A percentile compares a stretch with the other conserved stretches of the same genome.
phyloP scores from a whole-genome alignment of 177 flowering plant species.

The Vitis hybrid region DNA sequence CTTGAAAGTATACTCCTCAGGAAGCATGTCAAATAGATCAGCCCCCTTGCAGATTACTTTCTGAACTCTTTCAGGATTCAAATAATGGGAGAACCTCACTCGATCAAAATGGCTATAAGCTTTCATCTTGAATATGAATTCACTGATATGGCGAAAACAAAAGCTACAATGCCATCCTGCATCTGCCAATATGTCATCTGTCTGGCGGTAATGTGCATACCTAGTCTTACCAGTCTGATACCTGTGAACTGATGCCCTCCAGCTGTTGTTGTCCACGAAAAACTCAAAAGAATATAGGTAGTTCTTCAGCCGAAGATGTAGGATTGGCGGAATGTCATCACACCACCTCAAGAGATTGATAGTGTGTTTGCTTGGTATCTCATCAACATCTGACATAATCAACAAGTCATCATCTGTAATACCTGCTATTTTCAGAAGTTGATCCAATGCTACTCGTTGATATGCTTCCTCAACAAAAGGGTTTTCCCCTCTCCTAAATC shows the following conservation, averaged over 20 bases:
- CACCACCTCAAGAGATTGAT: constrained; percentile 66
- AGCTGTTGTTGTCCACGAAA: constrained; percentile 52
- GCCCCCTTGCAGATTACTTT: constrained; percentile 55
- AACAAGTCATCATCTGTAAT: constrained; percentile 55
- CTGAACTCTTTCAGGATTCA: constrained; percentile 52
- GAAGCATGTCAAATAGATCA: constrained; percentile 63
- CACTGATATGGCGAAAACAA: constrained; percentile 51
- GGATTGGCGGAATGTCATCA: constrained; percentile 46
- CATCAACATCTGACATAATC: constrained; percentile 69
- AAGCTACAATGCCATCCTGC: constrained; percentile 74
- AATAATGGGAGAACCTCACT: constrained; percentile 48
- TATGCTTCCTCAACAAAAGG: constrained; percentile 66
- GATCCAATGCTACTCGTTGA: constrained; percentile 57
- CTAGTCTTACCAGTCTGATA: constrained; percentile 48
- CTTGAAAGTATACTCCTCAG: constrained; percentile 62
- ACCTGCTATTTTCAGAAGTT: constrained; percentile 51
- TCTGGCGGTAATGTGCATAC: constrained; percentile 58
- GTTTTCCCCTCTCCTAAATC: constrained; percentile 48
- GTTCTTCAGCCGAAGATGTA: constrained; percentile 58
- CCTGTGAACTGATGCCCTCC: constrained; percentile 63
- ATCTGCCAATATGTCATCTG: constrained; percentile 53
- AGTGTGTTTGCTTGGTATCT: constrained; percentile 61
- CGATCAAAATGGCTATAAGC: constrained; percentile 63
- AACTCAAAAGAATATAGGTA: constrained; percentile 65
- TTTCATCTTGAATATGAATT: constrained; percentile 66